Conservation (phyloP, 1,284 basidiomycete genomes). For the Marasmius tenuissimus region DNA sequence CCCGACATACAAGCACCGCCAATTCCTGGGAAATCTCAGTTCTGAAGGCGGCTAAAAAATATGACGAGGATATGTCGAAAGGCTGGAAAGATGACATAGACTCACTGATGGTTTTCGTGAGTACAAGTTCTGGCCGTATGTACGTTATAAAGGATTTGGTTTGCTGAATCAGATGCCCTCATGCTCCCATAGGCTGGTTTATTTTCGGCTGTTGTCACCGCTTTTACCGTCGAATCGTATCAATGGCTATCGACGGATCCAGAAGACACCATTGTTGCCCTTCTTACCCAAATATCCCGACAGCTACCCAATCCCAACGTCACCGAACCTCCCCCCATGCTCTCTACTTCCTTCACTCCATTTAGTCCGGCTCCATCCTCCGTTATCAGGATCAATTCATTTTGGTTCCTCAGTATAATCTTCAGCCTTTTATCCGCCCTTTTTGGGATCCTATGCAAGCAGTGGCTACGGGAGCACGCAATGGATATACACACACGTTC, state of each 20-base stretch:
- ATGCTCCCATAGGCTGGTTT: constrained; percentile 18
- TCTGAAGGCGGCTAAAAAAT: too few species aligned
- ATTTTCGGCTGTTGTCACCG: constrained; percentile 21
- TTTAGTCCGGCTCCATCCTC: background rate
- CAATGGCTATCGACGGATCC: constrained; percentile 16
- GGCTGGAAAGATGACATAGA: too few species aligned
- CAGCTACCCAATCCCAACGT: constrained; percentile 3
- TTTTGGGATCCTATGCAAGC: constrained; percentile 21
- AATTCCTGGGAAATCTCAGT: too few species aligned
- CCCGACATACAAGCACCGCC: too few species aligned
- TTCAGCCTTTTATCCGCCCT: constrained; percentile 19
- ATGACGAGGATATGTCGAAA: too few species aligned
- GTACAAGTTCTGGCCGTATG: too few species aligned
- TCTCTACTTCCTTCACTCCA: background rate
- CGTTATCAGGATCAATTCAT: constrained; percentile 18
- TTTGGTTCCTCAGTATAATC: constrained; percentile 25
- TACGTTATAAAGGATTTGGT: background rate
- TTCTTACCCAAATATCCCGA: constrained; percentile 13
- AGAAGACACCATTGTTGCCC: constrained; percentile 3
- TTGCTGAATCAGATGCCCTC: background rate
- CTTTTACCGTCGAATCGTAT: constrained; percentile 21
- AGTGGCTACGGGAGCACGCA: constrained; percentile 24
- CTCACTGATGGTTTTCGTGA: too few species aligned
- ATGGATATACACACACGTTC: constrained; percentile 13
- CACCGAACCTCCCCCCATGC: too few species aligned